Evolutionary conservation across 208 protist genomes (phyloP).

Genomic region (Trypanosoma rangeli): DNA sequence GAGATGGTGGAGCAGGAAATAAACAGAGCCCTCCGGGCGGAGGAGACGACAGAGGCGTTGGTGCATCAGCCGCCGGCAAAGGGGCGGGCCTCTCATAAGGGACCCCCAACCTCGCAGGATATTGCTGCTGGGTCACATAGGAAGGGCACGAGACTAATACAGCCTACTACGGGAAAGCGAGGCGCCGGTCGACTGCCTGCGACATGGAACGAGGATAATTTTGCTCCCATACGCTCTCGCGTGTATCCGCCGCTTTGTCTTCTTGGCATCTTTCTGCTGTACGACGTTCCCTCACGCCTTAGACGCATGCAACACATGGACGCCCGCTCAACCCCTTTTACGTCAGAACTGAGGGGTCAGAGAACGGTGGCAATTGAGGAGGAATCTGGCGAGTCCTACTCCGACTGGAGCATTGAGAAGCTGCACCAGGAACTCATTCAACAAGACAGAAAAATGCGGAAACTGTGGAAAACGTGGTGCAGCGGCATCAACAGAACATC

Average conservation of each 20-base stretch:
- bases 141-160: background rate
- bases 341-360: background rate
- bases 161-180: background rate
- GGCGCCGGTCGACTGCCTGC: conserved; percentile 8
- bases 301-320: conserved; percentile 41
- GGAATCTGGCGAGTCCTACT: background rate
- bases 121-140: background rate
- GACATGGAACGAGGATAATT: conserved; percentile 11
- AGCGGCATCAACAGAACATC: conserved; percentile 21
- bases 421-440: conserved; percentile 45
- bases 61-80: background rate
- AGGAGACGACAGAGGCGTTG: conserved; percentile 30
- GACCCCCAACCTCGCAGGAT: background rate
- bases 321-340: background rate
- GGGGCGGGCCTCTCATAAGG: background rate
- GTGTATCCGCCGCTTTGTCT: conserved; percentile 72
- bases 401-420: conserved; percentile 31
- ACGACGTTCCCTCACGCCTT: conserved; percentile 62
- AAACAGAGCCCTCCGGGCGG: conserved; percentile 29
- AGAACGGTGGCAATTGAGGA: conserved; percentile 3
- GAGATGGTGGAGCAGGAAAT: conserved; percentile 53
- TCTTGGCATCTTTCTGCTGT: conserved; percentile 62
- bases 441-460: conserved; percentile 43
- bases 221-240: background rate
- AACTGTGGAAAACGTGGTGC: conserved; percentile 40